Percentiles rank a stretch among this genome's conserved stretches.
phyloP scores from a whole-genome alignment of 306 rosid species.

The Corylus heterophylla region DNA sequence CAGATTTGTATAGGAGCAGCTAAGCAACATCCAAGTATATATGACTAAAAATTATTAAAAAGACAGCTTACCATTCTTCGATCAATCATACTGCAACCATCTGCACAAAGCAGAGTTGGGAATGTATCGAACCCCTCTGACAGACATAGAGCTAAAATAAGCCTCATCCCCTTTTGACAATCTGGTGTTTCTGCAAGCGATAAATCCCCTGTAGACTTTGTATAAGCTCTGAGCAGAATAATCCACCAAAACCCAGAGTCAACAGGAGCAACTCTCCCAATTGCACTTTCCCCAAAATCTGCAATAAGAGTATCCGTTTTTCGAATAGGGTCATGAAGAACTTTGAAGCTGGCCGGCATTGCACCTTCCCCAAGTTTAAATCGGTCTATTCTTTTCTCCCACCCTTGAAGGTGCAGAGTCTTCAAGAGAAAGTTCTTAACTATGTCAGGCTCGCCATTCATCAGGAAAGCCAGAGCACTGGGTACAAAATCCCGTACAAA shows the following conservation, averaged over 20 bases:
- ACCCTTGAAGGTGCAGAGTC: slow-evolving; percentile 85
- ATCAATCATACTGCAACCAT: slow-evolving; percentile 89
- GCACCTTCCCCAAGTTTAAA: slow-evolving; percentile 96
- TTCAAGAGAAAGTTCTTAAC: slow-evolving; percentile 81
- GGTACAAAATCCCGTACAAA: slow-evolving; percentile 94
- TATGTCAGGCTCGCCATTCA: slow-evolving; percentile 94
- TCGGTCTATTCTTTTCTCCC: slow-evolving; percentile 88
- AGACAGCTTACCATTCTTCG: slow-evolving; percentile 75
- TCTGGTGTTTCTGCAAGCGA: slow-evolving; percentile 65
- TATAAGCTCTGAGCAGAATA: slow-evolving; percentile 85
- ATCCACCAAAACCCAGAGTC: slow-evolving; percentile 99
- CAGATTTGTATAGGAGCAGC: not conserved
- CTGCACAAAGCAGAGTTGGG: slow-evolving; percentile 93
- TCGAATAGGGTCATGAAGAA: slow-evolving; percentile 74
- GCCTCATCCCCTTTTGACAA: slow-evolving; percentile 94
- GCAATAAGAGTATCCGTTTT: slow-evolving; percentile 78
- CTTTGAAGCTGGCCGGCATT: slow-evolving; percentile 96
- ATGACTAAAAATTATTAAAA: slow-evolving; percentile 9
- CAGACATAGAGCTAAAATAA: slow-evolving; percentile 77
- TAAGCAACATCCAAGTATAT: not conserved
- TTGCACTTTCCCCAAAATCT: slow-evolving; percentile 95
- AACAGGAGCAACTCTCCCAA: slow-evolving; percentile 95
- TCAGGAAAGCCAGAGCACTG: slow-evolving; percentile 85
- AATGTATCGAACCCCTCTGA: slow-evolving; percentile 94
- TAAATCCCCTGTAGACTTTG: slow-evolving; percentile 86